Percentiles rank a stretch among this genome's conserved stretches.
phyloP scores from a whole-genome alignment of 73 alveolate genomes.

The Paraurostyla sp. region DNA sequence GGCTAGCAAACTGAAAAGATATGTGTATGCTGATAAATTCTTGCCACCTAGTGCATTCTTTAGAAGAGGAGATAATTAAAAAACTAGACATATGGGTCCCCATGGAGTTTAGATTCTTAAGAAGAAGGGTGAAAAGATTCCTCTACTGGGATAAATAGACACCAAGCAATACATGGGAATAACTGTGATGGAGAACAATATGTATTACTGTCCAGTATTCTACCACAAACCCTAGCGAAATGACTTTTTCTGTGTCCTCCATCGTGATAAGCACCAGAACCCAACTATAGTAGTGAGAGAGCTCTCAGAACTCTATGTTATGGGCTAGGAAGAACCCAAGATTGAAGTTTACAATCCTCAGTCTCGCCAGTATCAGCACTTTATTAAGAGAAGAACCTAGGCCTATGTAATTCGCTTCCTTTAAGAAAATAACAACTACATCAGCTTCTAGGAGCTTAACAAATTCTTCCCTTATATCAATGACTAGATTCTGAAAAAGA shows the following conservation, averaged over 20 bases:
- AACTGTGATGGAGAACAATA: conserved; percentile 89
- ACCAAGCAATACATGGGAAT: conserved; percentile 76
- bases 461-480: conserved; percentile 80
- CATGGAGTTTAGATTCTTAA: conserved; percentile 84
- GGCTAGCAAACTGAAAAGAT: conserved; percentile 87
- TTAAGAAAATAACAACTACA: conserved; percentile 86
- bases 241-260: conserved; percentile 92
- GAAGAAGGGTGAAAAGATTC: conserved; percentile 85
- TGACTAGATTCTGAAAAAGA: conserved; percentile 91
- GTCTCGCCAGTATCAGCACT: conserved; percentile 88
- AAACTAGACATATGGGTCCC: conserved; percentile 88
- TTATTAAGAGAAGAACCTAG: conserved; percentile 90
- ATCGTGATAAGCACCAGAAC: conserved; percentile 89
- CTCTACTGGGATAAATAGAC: conserved; percentile 90
- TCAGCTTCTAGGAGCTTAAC: conserved; percentile 83
- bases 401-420: conserved; percentile 92
- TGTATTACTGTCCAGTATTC: conserved; percentile 97
- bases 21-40: conserved; percentile 79
- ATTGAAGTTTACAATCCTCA: conserved; percentile 97
- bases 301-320: conserved; percentile 90
- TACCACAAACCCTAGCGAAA: conserved; percentile 85
- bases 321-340: conserved; percentile 98
- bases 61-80: conserved; percentile 67
- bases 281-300: conserved; percentile 88
- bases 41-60: conserved; percentile 74